phyloP scores from a whole-genome alignment of 2,329 filamentous ascomycete genomes.

The Trichoderma sp. region DNA sequence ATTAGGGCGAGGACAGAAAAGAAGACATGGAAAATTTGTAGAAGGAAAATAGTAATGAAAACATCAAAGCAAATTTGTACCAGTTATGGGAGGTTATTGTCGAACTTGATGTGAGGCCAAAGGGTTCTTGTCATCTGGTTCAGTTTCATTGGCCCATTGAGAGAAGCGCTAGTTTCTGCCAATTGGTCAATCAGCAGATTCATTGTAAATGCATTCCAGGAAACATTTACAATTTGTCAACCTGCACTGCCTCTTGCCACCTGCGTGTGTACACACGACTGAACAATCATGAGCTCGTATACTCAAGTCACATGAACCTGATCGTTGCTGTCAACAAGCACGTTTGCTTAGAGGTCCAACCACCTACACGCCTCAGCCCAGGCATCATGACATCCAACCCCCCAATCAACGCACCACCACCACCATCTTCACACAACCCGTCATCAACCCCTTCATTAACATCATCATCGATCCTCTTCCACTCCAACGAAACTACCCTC shows the following conservation, averaged over 20 bases:
- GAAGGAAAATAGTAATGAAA: neutral
- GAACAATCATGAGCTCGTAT: too few species aligned
- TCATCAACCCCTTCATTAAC: neutral
- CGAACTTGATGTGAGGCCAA: neutral
- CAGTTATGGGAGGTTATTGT: neutral
- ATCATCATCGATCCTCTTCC: conserved; percentile 41
- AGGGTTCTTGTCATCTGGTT: too few species aligned
- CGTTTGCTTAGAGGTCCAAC: too few species aligned
- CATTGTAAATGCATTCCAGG: too few species aligned
- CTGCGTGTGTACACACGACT: too few species aligned
- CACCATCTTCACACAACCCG: neutral
- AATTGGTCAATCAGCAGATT: too few species aligned
- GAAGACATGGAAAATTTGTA: neutral
- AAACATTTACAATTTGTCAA: too few species aligned
- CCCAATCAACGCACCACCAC: neutral
- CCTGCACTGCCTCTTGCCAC: too few species aligned
- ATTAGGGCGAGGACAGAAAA: neutral
- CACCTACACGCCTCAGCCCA: neutral
- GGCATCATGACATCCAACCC: conserved; percentile 3
- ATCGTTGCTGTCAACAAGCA: too few species aligned
- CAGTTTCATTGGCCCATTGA: too few species aligned
- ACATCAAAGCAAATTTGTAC: neutral
- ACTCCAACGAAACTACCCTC: conserved; percentile 46
- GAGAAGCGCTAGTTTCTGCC: too few species aligned
- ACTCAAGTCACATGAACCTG: too few species aligned